phyloP scores from a whole-genome alignment of 352 stramenopile species.

The Phytophthora foliorum region DNA sequence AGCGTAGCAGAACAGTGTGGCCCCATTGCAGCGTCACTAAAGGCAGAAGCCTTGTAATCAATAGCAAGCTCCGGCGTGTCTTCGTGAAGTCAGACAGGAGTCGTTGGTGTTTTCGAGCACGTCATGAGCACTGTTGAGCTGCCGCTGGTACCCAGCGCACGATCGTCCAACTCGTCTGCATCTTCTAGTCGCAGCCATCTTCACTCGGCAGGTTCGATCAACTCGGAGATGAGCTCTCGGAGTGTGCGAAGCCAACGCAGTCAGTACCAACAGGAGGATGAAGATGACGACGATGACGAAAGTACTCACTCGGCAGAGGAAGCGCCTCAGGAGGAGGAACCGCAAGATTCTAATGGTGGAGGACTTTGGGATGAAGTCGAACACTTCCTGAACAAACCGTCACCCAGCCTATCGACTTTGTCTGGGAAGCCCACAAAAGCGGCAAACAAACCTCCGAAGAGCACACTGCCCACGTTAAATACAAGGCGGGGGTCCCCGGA shows the following conservation, averaged over 20 bases:
- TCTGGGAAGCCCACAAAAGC: conserved; percentile 41
- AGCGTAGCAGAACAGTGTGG: conserved; percentile 7
- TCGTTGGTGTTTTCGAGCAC: conserved; percentile 4
- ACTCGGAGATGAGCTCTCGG: conserved; percentile 43
- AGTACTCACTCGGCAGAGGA: conserved; percentile 22
- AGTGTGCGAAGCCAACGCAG: conserved; percentile 44
- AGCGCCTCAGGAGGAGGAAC: conserved; percentile 35
- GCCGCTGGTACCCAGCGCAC: conserved; percentile 55
- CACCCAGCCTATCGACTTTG: conserved; percentile 59
- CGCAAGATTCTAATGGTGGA: conserved; percentile 51
- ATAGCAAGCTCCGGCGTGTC: conserved; percentile 20
- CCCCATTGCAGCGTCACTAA: background rate
- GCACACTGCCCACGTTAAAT: conserved; percentile 56
- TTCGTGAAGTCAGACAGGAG: background rate
- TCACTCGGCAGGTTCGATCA: conserved; percentile 52
- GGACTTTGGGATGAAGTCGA: conserved; percentile 82
- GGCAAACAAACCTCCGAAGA: conserved; percentile 39
- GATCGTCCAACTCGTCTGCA: conserved; percentile 51
- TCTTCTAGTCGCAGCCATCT: conserved; percentile 54
- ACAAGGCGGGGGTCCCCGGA: conserved; percentile 32
- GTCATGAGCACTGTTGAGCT: conserved; percentile 65
- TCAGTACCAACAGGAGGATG: conserved; percentile 30
- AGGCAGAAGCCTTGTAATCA: conserved; percentile 21
- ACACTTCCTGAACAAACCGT: conserved; percentile 77
- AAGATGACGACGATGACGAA: conserved; percentile 13